These are phyloP conservation scores for Marchantia paleacea DNA, from an alignment of 225 moss, liverwort and hornwort genomes.

Conservation along the genomic window DNA sequence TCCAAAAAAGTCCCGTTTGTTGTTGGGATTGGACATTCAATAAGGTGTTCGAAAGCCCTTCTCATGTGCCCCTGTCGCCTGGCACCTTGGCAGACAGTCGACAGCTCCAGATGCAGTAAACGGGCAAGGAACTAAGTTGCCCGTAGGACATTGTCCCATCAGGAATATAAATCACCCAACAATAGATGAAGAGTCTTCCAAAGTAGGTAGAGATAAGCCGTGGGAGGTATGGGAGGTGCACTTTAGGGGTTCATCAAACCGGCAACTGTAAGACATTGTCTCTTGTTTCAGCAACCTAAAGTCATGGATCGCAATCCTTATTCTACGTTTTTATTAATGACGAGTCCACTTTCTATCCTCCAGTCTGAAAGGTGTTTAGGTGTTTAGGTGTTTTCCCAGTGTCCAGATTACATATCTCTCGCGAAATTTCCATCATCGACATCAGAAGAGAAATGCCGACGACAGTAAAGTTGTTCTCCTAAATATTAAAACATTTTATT, in stretches of 20 bases:
- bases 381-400: not conserved
- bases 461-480: no score
- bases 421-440: not conserved
- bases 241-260: not conserved
- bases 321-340: not conserved
- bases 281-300: not conserved
- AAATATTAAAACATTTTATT: no score
- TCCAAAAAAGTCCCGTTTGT: not conserved
- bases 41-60: not conserved
- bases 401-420: not conserved
- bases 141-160: not conserved
- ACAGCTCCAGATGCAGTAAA: not conserved
- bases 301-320: not conserved
- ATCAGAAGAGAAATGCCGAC: no score
- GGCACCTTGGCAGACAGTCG: slow-evolving; percentile 3
- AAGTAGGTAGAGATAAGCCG: not conserved
- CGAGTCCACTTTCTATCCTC: not conserved
- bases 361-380: not conserved
- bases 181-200: not conserved
- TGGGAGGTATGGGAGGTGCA: not conserved
- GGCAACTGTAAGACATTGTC: not conserved
- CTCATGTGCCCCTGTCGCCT: not conserved
- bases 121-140: not conserved
- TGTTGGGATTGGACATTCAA: not conserved
- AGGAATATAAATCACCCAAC: not conserved